Percentiles rank a stretch among this genome's conserved stretches.
Evolutionary conservation across 1,139 yeast genomes (phyloP).

Genomic region (Yamadazyma sp.): DNA sequence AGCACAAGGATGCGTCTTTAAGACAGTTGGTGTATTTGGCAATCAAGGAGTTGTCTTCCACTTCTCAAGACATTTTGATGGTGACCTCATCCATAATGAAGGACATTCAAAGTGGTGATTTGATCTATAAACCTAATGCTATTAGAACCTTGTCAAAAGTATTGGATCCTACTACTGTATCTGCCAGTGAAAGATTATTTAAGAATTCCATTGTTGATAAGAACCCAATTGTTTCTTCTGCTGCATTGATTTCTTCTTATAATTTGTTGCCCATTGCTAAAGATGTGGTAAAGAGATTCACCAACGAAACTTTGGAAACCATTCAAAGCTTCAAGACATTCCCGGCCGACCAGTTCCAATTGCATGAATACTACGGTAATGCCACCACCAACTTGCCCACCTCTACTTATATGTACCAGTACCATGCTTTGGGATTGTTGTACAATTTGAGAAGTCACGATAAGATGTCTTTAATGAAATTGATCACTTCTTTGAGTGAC

Average conservation of each 20-base stretch:
- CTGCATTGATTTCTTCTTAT: constrained; percentile 89
- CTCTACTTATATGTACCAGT: constrained; percentile 83
- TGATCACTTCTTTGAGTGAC: constrained; percentile 77
- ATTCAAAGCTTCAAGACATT: constrained; percentile 67
- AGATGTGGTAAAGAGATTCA: constrained; percentile 90
- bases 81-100: constrained; percentile 97
- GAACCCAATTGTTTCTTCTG: constrained; percentile 85
- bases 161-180: constrained; percentile 88
- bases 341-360: constrained; percentile 56
- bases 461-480: constrained; percentile 88
- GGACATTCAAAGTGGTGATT: constrained; percentile 89
- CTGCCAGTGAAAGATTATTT: constrained; percentile 90
- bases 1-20: constrained; percentile 85
- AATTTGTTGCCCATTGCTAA: constrained; percentile 86
- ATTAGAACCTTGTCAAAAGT: constrained; percentile 89
- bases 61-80: constrained; percentile 93
- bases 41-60: constrained; percentile 81
- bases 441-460: constrained; percentile 89
- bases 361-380: constrained; percentile 55
- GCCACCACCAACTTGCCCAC: constrained; percentile 55
- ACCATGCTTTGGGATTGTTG: constrained; percentile 90
- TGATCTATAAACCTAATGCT: constrained; percentile 89
- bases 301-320: constrained; percentile 91
- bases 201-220: constrained; percentile 91
- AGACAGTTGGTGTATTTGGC: constrained; percentile 94